phyloP scores from a whole-genome alignment of 2,329 filamentous ascomycete species.

The Epichloe glyceriae region DNA sequence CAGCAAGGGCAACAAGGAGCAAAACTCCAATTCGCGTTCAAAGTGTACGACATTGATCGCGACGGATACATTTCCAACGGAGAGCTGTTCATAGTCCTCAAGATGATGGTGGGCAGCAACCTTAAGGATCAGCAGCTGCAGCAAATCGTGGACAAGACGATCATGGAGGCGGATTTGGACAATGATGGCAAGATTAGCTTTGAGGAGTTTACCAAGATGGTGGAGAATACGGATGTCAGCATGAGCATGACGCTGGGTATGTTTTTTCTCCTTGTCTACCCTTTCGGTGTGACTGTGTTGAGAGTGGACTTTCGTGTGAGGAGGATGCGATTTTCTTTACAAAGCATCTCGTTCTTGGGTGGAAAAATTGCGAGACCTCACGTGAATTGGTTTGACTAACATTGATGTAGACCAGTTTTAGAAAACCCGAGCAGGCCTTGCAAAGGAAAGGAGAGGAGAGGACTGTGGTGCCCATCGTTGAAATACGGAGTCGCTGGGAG shows the following conservation, averaged over 20 bases:
- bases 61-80: constrained; percentile 98
- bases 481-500: constrained; percentile 7
- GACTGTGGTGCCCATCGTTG: not conserved
- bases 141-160: constrained; percentile 99
- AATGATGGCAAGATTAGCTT: constrained; percentile 97
- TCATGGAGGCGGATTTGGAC: constrained; percentile 97
- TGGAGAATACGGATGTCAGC: constrained; percentile 78
- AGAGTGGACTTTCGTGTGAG: too few relatives aligned
- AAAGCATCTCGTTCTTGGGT: not conserved
- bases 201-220: constrained; percentile 98
- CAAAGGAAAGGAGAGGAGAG: not conserved
- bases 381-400: not conserved
- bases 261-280: constrained; percentile 10
- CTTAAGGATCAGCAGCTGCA: constrained; percentile 97
- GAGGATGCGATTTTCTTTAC: not conserved
- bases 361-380: too few relatives aligned
- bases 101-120: constrained; percentile 99
- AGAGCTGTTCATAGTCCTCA: constrained; percentile 96
- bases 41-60: constrained; percentile 98
- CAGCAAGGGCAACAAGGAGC: constrained; percentile 97
- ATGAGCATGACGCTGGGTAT: constrained; percentile 62
- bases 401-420: not conserved
- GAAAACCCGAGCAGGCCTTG: not conserved
- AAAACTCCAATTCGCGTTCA: constrained; percentile 98
- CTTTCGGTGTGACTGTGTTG: too few relatives aligned